Conservation (phyloP, 495 filamentous ascomycete genomes). For the Podospora pseudoanserina region DNA sequence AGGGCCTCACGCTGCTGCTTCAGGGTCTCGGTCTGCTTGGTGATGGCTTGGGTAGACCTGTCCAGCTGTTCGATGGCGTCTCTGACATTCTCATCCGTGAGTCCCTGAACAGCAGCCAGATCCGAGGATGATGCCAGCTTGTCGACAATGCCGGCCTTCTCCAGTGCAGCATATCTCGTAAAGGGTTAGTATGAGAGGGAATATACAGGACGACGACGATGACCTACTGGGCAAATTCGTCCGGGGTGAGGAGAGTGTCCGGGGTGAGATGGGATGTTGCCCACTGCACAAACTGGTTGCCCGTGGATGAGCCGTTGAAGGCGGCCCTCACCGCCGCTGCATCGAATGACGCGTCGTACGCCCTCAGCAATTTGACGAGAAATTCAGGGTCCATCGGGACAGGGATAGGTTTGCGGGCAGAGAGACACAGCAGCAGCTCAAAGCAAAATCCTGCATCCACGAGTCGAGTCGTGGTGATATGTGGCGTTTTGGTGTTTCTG, state of each 20-base stretch:
- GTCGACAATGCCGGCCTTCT: slow-evolving; percentile 36
- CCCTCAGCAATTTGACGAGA: slow-evolving; percentile 24
- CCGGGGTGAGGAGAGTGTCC: slow-evolving; percentile 42
- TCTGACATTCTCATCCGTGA: slow-evolving; percentile 41
- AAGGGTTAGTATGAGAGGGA: neutral
- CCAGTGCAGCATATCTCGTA: slow-evolving; percentile 39
- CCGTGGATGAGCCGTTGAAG: slow-evolving; percentile 17
- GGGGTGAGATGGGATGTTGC: slow-evolving; percentile 37
- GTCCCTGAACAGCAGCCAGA: slow-evolving; percentile 30
- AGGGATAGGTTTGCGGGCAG: neutral
- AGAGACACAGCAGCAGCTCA: slow-evolving; percentile 11
- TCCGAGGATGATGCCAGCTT: slow-evolving; percentile 35
- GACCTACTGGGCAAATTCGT: slow-evolving; percentile 42
- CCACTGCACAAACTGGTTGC: slow-evolving; percentile 37
- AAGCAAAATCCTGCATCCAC: slow-evolving; percentile 7
- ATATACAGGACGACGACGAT: neutral
- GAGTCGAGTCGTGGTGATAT: slow-evolving; percentile 6
- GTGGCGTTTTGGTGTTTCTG: slow-evolving; percentile 9
- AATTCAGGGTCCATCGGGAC: slow-evolving; percentile 28
- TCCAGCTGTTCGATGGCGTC: slow-evolving; percentile 44
- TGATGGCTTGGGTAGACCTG: slow-evolving; percentile 44
- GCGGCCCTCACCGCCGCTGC: slow-evolving; percentile 31
- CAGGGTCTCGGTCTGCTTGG: slow-evolving; percentile 43
- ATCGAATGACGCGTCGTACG: slow-evolving; percentile 31
- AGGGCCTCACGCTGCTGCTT: slow-evolving; percentile 44